phyloP scores from a whole-genome alignment of 768 basidiomycete species.

The Tricholoma matsutake region DNA sequence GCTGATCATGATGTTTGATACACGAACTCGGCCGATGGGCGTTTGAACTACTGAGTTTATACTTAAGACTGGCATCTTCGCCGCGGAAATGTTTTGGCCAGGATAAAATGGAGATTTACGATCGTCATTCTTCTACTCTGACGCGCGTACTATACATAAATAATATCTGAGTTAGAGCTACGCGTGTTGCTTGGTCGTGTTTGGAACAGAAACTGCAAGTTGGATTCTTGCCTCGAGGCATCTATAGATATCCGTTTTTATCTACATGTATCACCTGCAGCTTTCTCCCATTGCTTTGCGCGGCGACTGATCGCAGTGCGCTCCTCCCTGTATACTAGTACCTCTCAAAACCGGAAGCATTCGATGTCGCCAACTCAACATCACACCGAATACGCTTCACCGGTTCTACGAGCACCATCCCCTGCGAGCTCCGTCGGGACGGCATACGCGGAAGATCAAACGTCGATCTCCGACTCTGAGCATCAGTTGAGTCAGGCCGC shows the following conservation, averaged over 20 bases:
- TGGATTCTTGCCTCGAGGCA: background rate
- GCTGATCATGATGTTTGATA: too few species aligned
- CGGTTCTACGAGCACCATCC: conserved; percentile 46
- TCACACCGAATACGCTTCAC: conserved; percentile 45
- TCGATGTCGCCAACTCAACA: conserved; percentile 24
- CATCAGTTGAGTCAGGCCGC: conserved; percentile 30
- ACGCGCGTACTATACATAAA: too few species aligned
- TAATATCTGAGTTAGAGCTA: too few species aligned
- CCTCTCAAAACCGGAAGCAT: background rate
- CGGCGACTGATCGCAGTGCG: background rate
- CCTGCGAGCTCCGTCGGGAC: conserved; percentile 53
- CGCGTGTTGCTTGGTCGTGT: background rate
- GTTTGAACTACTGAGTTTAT: too few species aligned
- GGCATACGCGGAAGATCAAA: conserved; percentile 42
- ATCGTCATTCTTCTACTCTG: too few species aligned
- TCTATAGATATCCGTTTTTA: background rate
- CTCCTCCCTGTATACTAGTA: background rate
- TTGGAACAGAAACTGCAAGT: background rate
- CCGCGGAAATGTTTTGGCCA: too few species aligned
- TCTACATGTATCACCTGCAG: background rate
- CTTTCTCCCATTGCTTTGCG: background rate
- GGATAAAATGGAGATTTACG: too few species aligned
- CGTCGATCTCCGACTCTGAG: conserved; percentile 44
- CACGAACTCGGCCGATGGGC: too few species aligned
- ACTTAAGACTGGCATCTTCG: too few species aligned